phyloP scores from a whole-genome alignment of 495 filamentous ascomycete genomes.

The Xylaria flabelliformis region DNA sequence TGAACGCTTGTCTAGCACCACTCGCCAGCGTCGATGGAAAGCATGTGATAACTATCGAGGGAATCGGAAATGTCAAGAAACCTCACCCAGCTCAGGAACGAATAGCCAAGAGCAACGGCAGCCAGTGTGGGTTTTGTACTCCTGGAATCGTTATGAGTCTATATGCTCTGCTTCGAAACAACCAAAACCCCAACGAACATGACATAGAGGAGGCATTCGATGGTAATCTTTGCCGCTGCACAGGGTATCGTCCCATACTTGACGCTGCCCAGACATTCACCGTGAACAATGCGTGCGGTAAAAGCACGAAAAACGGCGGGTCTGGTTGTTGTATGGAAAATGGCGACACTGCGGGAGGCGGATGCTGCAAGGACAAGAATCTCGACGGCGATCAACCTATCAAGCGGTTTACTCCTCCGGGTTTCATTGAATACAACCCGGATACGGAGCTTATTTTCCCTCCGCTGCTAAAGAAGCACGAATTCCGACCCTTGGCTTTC shows the following conservation, averaged over 20 bases:
- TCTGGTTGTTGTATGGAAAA: conserved; percentile 75
- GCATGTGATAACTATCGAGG: conserved; percentile 97
- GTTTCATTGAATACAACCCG: conserved; percentile 91
- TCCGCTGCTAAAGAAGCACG: conserved; percentile 78
- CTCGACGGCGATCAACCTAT: conserved; percentile 58
- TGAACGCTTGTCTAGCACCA: conserved; percentile 94
- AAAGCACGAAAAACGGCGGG: conserved; percentile 65
- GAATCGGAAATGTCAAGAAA: conserved; percentile 87
- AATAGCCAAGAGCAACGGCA: conserved; percentile 75
- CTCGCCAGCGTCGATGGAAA: conserved; percentile 94
- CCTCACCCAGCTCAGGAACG: conserved; percentile 94
- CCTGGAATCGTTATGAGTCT: conserved; percentile 97
- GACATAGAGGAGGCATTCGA: conserved; percentile 91
- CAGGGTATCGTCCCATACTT: conserved; percentile 91
- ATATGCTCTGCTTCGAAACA: conserved; percentile 82
- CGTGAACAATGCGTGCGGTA: conserved; percentile 58
- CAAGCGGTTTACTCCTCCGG: conserved; percentile 77
- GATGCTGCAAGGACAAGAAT: conserved; percentile 63
- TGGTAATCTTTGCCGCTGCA: conserved; percentile 95
- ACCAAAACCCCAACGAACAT: conserved; percentile 68
- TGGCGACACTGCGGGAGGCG: conserved; percentile 46
- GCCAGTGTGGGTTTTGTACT: conserved; percentile 86
- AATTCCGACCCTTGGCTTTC: conserved; percentile 81
- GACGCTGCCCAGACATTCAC: conserved; percentile 86
- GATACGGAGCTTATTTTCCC: conserved; percentile 97